Evolutionary conservation across 208 protist genomes (phyloP).

Genomic region (Tritrichomonas musculus): DNA sequence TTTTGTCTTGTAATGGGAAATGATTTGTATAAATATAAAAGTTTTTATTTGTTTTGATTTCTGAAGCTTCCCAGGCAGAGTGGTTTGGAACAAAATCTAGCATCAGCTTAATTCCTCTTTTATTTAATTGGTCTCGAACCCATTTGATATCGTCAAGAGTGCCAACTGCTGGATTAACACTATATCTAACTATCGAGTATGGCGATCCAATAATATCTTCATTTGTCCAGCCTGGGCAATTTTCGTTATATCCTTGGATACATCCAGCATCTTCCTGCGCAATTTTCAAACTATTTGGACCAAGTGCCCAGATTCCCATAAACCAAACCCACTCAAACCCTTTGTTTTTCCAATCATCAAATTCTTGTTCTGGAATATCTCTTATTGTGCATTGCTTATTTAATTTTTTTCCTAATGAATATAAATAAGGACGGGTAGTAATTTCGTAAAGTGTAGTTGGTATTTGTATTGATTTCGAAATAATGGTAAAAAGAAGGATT

Average conservation of each 20-base stretch:
- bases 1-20: neutral
- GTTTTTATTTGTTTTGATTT: neutral
- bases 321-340: conserved; percentile 33
- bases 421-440: conserved; percentile 34
- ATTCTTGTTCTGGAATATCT: conserved; percentile 38
- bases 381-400: neutral
- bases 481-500: too few species aligned
- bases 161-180: conserved; percentile 33
- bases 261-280: conserved; percentile 20
- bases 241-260: neutral
- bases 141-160: neutral
- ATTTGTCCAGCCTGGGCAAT: conserved; percentile 36
- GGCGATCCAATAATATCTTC: conserved; percentile 45
- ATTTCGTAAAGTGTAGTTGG: neutral
- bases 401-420: neutral
- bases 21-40: neutral
- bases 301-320: conserved; percentile 36
- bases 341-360: conserved; percentile 1
- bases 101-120: conserved; percentile 34
- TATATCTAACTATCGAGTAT: conserved; percentile 29
- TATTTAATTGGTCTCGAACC: conserved; percentile 27
- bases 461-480: too few species aligned
- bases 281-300: neutral
- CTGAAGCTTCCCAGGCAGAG: conserved; percentile 21
- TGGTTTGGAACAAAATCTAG: conserved; percentile 43